Base-by-base conservation (phyloP, 192 early-diverging fungal genomes). In the Entomortierella chlamydospora region DNA sequence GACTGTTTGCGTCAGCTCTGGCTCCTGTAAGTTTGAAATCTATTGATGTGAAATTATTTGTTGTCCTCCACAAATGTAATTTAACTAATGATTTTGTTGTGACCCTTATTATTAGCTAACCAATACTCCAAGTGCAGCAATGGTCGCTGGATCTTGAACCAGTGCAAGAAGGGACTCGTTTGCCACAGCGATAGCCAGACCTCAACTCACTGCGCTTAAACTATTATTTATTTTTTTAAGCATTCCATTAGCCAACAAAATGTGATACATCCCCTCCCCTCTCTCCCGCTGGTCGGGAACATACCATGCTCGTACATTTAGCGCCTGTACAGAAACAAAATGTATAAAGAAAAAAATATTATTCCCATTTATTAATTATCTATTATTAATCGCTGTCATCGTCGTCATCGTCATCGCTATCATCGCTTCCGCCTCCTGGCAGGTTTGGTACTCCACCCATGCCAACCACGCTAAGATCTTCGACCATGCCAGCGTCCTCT, bases 401-500 rank as follows among this genome's bases (percentile, higher is more conserved):
- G 20, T 58, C 66, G 37, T 67, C 63, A 29, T 76, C 66, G 5
- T 76, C 61, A 10, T 81, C 62, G 17, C 69, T 70, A 37, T 83
- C 66, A 41, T 68, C 67, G 22, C 57, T 72, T 42, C 58, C 52
- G 12, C 50, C 66, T n/a, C 60, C 39, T 8, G 57, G 57, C 3
- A 64, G 17, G 34, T 45, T 65, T 10, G 74, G 76, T 20, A 45
- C 63, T 13, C 68, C 76, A 17, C 76, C 76, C 68, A 79, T 70
- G 23, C 76, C 76, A 4, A 79, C 68, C 23, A 79, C 76, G 9
- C 62, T 70, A 18, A 70, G 54, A 55, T 79, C 76, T 43, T 79
- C 76, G 42, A 79, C 57, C 76, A 79, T 79, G 41, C 76, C 76
- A 0, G 76, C 61, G 42, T 77, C 68, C 15, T 74, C 61, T 17